Evolutionary conservation across 192 early-diverging fungal species (phyloP).

Genomic region (Geosiphon pyriformis): DNA sequence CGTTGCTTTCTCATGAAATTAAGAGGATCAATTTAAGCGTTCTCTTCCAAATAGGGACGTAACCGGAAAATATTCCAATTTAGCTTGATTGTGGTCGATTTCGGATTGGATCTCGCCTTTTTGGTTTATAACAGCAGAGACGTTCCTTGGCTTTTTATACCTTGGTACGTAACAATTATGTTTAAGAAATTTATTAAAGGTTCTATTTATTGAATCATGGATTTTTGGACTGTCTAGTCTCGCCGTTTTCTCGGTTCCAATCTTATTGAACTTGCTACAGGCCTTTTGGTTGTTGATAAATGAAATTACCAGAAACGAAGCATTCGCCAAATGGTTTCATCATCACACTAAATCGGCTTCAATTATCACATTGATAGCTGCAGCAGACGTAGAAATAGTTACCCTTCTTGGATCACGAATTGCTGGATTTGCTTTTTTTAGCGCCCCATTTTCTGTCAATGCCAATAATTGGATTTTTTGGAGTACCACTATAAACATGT

Average conservation of each 20-base stretch:
- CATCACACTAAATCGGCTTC: background rate
- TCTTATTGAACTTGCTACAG: background rate
- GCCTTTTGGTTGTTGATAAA: slow-evolving; percentile 9
- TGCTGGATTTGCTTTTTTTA: slow-evolving; percentile 7
- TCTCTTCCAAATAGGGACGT: background rate
- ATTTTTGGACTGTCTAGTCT: background rate
- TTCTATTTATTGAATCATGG: background rate
- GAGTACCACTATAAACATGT: slow-evolving; percentile 3
- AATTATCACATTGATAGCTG: slow-evolving; percentile 7
- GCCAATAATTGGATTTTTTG: slow-evolving; percentile 9
- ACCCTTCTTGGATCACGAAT: slow-evolving; percentile 9
- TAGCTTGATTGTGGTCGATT: slow-evolving; percentile 12
- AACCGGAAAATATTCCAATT: background rate
- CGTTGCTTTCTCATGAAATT: background rate
- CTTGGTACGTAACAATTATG: background rate
- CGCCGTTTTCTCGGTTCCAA: background rate
- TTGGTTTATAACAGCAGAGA: background rate
- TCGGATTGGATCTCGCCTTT: background rate
- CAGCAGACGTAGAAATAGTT: slow-evolving; percentile 13
- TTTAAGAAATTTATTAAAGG: background rate
- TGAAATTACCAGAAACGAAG: background rate
- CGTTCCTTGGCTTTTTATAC: background rate
- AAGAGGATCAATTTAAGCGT: background rate
- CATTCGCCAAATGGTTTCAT: slow-evolving; percentile 7
- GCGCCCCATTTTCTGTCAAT: background rate